Percentiles rank a stretch among this genome's conserved stretches.
Evolutionary conservation across 2,329 filamentous ascomycete genomes (phyloP).

Genomic region (Chaetomium olivaceum): DNA sequence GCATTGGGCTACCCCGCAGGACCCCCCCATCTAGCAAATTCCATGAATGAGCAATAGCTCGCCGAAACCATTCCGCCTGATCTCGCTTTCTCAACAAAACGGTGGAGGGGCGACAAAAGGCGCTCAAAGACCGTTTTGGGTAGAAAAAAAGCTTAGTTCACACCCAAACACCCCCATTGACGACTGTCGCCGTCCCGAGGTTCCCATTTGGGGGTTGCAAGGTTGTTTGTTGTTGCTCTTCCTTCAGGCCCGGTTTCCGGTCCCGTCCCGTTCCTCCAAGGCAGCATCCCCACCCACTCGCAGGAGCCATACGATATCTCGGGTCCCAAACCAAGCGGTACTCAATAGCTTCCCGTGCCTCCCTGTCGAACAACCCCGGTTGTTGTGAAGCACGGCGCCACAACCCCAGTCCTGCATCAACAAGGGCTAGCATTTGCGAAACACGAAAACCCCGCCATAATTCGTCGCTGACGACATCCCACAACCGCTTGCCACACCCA

Average conservation of each 20-base stretch:
- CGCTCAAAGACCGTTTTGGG: neutral
- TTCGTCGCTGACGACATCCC: slow-evolving; percentile 36
- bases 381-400: slow-evolving; percentile 4
- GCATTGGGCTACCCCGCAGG: neutral
- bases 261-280: slow-evolving; percentile 8
- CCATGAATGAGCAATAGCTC: neutral
- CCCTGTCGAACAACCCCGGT: slow-evolving; percentile 13
- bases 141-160: neutral
- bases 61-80: neutral
- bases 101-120: neutral
- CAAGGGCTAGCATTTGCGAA: slow-evolving; percentile 35
- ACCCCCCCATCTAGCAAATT: neutral
- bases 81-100: neutral
- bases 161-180: neutral
- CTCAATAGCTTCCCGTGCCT: slow-evolving; percentile 2
- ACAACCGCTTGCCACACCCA: slow-evolving; percentile 19
- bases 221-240: slow-evolving; percentile 11
- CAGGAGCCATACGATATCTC: neutral
- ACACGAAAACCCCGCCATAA: slow-evolving; percentile 40
- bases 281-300: slow-evolving; percentile 13
- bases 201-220: neutral
- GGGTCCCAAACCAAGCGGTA: neutral
- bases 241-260: slow-evolving; percentile 4
- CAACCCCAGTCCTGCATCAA: slow-evolving; percentile 23
- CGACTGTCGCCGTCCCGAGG: neutral